Percentiles rank a stretch among this genome's conserved stretches.
Evolutionary conservation across 108 stramenopile species (phyloP).

Genomic region (Cylindrotheca fusiformis): DNA sequence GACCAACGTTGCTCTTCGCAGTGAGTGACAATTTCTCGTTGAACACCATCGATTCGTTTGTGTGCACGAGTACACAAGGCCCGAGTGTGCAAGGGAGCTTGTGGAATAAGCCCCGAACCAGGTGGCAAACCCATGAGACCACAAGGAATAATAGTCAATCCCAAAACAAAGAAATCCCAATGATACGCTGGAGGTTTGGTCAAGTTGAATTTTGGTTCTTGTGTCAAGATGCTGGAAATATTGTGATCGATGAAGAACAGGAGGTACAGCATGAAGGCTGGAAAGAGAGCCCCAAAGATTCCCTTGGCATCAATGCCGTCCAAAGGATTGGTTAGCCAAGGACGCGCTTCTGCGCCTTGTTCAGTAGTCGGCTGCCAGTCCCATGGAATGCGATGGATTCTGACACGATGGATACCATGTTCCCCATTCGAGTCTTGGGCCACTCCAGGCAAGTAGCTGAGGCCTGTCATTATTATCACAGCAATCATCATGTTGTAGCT

Average conservation of each 20-base stretch:
- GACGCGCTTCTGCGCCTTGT: slow-evolving; percentile 7
- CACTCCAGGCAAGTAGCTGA: slow-evolving; percentile 50
- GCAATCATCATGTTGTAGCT: slow-evolving; percentile 54
- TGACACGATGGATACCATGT: slow-evolving; percentile 31
- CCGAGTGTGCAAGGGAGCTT: slow-evolving; percentile 57
- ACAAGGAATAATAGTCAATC: slow-evolving; percentile 52
- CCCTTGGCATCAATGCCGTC: slow-evolving; percentile 34
- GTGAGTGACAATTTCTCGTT: slow-evolving; percentile 36
- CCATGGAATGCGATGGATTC: slow-evolving; percentile 35
- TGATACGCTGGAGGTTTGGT: slow-evolving; percentile 56
- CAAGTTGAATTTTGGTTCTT: slow-evolving; percentile 46
- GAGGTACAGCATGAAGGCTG: slow-evolving; percentile 55
- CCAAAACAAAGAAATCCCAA: slow-evolving; percentile 64
- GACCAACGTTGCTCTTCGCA: slow-evolving; percentile 52
- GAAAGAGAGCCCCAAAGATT: slow-evolving; percentile 52
- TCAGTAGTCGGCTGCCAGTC: slow-evolving; percentile 50
- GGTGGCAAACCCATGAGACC: slow-evolving; percentile 57
- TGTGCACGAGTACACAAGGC: slow-evolving; percentile 36
- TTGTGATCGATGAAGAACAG: slow-evolving; percentile 65
- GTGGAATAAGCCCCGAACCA: slow-evolving; percentile 54
- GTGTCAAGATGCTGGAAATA: slow-evolving; percentile 48
- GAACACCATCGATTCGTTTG: slow-evolving; percentile 34
- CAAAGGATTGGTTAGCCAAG: slow-evolving; percentile 41
- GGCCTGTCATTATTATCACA: slow-evolving; percentile 38
- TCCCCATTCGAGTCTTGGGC: slow-evolving; percentile 19